Conservation (phyloP, 352 stramenopile genomes). For the Globisporangium spinosum region DNA sequence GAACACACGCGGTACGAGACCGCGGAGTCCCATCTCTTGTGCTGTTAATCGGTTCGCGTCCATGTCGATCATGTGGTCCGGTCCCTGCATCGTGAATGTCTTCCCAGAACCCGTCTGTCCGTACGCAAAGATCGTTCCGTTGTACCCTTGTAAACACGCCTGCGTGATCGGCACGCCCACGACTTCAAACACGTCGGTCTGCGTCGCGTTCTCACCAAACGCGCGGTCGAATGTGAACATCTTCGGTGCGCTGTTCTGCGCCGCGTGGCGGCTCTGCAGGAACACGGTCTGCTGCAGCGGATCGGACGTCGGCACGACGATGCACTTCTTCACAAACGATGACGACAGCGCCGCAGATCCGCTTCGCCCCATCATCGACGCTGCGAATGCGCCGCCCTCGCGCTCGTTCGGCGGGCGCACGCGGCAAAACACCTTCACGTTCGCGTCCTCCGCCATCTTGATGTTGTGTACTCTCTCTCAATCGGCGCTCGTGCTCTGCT, state of each 20-base stretch:
- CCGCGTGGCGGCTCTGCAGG: slow-evolving; percentile 45
- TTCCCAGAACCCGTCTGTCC: slow-evolving; percentile 83
- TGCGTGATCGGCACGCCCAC: slow-evolving; percentile 82
- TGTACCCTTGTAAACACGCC: slow-evolving; percentile 79
- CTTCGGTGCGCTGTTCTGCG: slow-evolving; percentile 25
- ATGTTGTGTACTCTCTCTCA: slow-evolving; percentile 22
- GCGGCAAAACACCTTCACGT: slow-evolving; percentile 87
- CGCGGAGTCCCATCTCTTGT: slow-evolving; percentile 40
- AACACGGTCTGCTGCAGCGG: slow-evolving; percentile 52
- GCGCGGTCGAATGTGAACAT: slow-evolving; percentile 92
- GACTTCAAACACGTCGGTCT: slow-evolving; percentile 90
- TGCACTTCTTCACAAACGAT: slow-evolving; percentile 59
- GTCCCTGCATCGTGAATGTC: slow-evolving; percentile 86
- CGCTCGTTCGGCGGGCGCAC: slow-evolving; percentile 79
- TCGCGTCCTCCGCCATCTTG: slow-evolving; percentile 47
- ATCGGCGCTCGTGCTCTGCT: background rate
- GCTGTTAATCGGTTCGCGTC: slow-evolving; percentile 26
- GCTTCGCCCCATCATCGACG: background rate
- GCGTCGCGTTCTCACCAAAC: slow-evolving; percentile 84
- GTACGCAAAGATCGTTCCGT: slow-evolving; percentile 87
- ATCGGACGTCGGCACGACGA: slow-evolving; percentile 43
- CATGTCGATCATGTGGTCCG: slow-evolving; percentile 60
- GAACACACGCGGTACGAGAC: slow-evolving; percentile 78
- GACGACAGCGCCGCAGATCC: slow-evolving; percentile 6
- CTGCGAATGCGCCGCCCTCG: slow-evolving; percentile 38